These are phyloP conservation scores for Astragalus membranaceus DNA, from an alignment of 306 rosid species.

Conservation along the genomic window DNA sequence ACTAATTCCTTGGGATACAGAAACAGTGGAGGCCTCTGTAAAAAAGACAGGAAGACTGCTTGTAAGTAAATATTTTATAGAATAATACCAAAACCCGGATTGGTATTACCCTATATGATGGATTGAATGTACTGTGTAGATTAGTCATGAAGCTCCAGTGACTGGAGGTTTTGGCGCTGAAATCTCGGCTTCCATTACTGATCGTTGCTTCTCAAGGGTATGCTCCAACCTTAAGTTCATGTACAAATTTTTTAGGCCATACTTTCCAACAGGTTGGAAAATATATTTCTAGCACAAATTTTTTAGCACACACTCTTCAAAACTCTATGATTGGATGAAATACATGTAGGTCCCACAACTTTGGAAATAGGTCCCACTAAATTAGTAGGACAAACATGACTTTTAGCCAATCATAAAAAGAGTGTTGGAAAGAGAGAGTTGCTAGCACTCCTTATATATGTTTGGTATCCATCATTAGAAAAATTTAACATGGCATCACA, in stretches of 20 bases:
- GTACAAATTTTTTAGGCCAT: neutral
- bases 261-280: neutral
- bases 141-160: conserved; percentile 97
- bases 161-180: conserved; percentile 99
- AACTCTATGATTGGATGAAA: too few species aligned
- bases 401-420: too few species aligned
- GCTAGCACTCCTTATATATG: neutral
- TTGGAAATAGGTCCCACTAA: too few species aligned
- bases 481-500: neutral
- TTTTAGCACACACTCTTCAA: too few species aligned
- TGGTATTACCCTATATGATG: conserved; percentile 3
- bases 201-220: conserved; percentile 93
- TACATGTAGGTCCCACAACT: too few species aligned
- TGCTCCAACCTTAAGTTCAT: conserved; percentile 13
- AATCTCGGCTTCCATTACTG: conserved; percentile 82
- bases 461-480: neutral
- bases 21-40: conserved; percentile 86
- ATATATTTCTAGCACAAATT: neutral
- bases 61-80: conserved; percentile 42
- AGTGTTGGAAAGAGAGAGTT: too few species aligned
- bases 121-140: conserved; percentile 34
- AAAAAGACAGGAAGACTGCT: conserved; percentile 89
- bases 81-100: neutral
- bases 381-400: too few species aligned
- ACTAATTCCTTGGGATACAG: conserved; percentile 97